Evolutionary conservation across 2,329 filamentous ascomycete genomes (phyloP).

Genomic region (Aschersonia sp.): DNA sequence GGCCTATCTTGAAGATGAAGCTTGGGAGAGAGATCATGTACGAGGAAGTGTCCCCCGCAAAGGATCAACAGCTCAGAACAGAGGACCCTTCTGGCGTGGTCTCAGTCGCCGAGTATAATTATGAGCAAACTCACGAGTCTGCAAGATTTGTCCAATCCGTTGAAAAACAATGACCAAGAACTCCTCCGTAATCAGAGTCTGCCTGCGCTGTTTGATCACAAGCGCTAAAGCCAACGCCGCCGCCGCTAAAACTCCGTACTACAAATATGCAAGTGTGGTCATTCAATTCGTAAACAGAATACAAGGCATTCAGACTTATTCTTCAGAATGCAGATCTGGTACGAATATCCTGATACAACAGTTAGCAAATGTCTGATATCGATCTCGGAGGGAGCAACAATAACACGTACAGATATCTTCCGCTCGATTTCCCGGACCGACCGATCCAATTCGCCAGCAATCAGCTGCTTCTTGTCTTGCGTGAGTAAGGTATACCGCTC

Average conservation of each 20-base stretch:
- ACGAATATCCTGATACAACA: conserved; percentile 32
- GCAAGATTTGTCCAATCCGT: conserved; percentile 6
- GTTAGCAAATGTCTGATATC: conserved; percentile 10
- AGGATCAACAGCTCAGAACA: conserved; percentile 15
- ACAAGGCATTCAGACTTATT: background rate
- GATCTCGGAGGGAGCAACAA: background rate
- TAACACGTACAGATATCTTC: conserved; percentile 60
- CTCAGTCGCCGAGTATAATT: conserved; percentile 2
- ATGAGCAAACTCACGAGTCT: background rate
- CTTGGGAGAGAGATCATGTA: conserved; percentile 60
- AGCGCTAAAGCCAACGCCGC: conserved; percentile 15
- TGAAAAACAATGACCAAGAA: conserved; percentile 8
- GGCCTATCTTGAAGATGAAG: conserved; percentile 55
- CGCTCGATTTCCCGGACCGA: conserved; percentile 88
- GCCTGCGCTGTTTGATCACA: conserved; percentile 10
- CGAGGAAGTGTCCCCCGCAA: conserved; percentile 9
- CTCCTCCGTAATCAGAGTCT: conserved; percentile 12
- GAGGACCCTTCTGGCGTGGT: conserved; percentile 17
- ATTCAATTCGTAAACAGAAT: background rate
- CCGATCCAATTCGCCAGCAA: conserved; percentile 83
- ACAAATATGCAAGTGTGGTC: conserved; percentile 6
- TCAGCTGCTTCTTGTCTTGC: conserved; percentile 86
- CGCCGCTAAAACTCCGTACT: conserved; percentile 1
- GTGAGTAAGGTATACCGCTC: conserved; percentile 77
- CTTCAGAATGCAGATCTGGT: conserved; percentile 42